phyloP scores from a whole-genome alignment of 768 basidiomycete genomes.

The Tephrocybe sp. region DNA sequence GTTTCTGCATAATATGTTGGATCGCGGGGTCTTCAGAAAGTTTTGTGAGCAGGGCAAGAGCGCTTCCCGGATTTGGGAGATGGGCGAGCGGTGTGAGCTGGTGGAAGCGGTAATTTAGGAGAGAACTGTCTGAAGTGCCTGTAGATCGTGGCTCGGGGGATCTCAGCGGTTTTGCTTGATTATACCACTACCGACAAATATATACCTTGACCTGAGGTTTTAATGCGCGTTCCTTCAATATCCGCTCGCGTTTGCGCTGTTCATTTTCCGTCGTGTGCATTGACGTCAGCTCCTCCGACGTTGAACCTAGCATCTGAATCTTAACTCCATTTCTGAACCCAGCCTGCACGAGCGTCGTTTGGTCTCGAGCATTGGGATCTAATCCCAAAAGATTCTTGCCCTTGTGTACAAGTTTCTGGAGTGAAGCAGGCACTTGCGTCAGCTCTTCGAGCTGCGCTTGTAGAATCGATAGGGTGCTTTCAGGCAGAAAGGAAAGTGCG shows the following conservation, averaged over 20 bases:
- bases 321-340: conserved; percentile 69
- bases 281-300: conserved; percentile 52
- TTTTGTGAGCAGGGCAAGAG: conserved; percentile 51
- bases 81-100: conserved; percentile 59
- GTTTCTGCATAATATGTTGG: conserved; percentile 66
- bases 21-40: conserved; percentile 74
- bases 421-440: conserved; percentile 60
- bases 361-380: conserved; percentile 27
- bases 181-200: neutral
- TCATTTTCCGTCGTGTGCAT: conserved; percentile 60
- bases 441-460: conserved; percentile 57
- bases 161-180: neutral
- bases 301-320: conserved; percentile 72
- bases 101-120: conserved; percentile 62
- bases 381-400: conserved; percentile 48
- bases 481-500: conserved; percentile 45
- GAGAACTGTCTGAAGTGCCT: conserved; percentile 35
- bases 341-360: conserved; percentile 32
- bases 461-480: conserved; percentile 52
- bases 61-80: conserved; percentile 62
- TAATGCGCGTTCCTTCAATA: conserved; percentile 57
- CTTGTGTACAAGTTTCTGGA: conserved; percentile 75
- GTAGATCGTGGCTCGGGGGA: conserved; percentile 56
- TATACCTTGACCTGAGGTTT: conserved; percentile 60
- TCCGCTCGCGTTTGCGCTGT: conserved; percentile 53